Base-by-base conservation (phyloP, 495 filamentous ascomycete species). In the Penicillium verhagenii region DNA sequence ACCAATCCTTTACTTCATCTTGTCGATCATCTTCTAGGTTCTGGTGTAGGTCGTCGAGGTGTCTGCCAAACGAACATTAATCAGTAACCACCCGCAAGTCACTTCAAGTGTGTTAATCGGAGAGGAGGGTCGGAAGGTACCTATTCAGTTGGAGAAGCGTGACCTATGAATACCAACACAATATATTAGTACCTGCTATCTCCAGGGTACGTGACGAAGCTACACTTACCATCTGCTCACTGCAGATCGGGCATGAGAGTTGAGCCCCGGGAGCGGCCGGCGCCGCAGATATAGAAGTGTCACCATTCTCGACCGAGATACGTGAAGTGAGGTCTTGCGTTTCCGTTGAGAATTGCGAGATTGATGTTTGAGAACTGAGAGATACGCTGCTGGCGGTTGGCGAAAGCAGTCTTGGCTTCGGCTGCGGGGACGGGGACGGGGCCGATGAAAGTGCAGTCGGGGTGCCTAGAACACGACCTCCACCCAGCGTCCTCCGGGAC, bases 1-100 rank as follows among this genome's bases (percentile, higher is more conserved):
- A 97, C 94, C 94, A 98, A 50, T 89, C 93, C 74, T 96, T 96
- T 56, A 97, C 93, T 72, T 98, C 91, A 71, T 96, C 93, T 65
- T 97, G 95, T 62, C 90, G 89, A 48, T 89, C 82, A 53, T 91
- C 90, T 69, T 95, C 91, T n/a, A 97, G 80, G 58, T 97, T 91
- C 57, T 92, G 88, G 72, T 98, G 94, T 35, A 82, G 78, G 63
- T 97, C 95, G 72, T 98, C 94, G 59, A 98, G 87, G 71, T 98
- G 94, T 65, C 89, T 89, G 51, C 16, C 19, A 40, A n/a, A 19
- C 33, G n/a, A 6, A 19, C 11, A 57, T 65, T 57, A 66, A 60
- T 47, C 64, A 33, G n/a, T n/a, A n/a, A n/a, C n/a, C n/a, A n/a
- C n/a, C 23, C 31, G 28, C 20, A 26, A 1, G 47, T 16, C 23